Conservation (phyloP, 176 grass and related monocot genomes). For the bread wheat (Triticum aestivum) region IWGSC_CS_RefSeq_v2.1 NC_057808.1:124341093-124341592, state of each 20-base stretch:
- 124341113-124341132: too few relatives aligned
- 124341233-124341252: background rate
- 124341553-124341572: too few relatives aligned
- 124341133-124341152: too few relatives aligned
- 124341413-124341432: background rate
- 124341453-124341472: background rate
- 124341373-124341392: background rate
- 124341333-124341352: background rate
- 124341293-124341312: background rate
- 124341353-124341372: background rate
- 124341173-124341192: too few relatives aligned
- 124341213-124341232: too few relatives aligned
- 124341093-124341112: too few relatives aligned
- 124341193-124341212: too few relatives aligned
- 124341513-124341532: too few relatives aligned
- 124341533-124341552: too few relatives aligned
- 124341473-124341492: background rate
- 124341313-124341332: background rate
- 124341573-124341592: too few relatives aligned
- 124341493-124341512: too few relatives aligned
- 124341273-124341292: background rate
- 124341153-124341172: too few relatives aligned
- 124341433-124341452: background rate
- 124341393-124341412: background rate
- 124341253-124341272: background rate